Conservation (phyloP, 352 stramenopile genomes). For the Phytophthora sp. region DNA sequence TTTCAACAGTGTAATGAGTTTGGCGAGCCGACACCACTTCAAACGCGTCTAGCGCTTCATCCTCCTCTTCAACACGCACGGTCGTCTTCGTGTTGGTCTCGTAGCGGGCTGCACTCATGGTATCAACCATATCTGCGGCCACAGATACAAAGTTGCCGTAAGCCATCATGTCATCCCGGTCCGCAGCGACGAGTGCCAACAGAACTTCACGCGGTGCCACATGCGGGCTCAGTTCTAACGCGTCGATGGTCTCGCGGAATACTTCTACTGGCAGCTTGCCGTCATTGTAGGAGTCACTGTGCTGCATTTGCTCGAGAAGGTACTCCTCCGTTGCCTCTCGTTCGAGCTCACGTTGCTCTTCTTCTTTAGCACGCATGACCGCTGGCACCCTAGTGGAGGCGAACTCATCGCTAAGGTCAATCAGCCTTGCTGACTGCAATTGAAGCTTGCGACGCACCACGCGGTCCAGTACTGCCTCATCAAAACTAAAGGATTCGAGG, state of each 20-base stretch:
- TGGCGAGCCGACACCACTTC: conserved; percentile 39
- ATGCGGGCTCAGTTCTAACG: conserved; percentile 40
- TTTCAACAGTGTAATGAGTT: conserved; percentile 49
- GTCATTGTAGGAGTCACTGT: conserved; percentile 71
- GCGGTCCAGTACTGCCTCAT: conserved; percentile 60
- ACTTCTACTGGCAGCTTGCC: conserved; percentile 54
- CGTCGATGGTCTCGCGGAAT: conserved; percentile 45
- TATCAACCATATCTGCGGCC: conserved; percentile 56
- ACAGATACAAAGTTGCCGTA: conserved; percentile 57
- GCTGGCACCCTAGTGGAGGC: conserved; percentile 56
- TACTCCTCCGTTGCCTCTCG: conserved; percentile 61
- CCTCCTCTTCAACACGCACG: background rate
- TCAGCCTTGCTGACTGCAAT: conserved; percentile 42
- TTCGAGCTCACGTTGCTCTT: conserved; percentile 43
- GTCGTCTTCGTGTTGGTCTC: conserved; percentile 9
- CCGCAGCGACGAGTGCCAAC: conserved; percentile 51
- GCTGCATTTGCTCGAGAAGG: conserved; percentile 66
- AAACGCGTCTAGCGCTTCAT: conserved; percentile 36
- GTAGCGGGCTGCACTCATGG: conserved; percentile 25
- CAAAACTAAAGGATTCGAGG: conserved; percentile 47
- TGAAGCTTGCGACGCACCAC: conserved; percentile 66
- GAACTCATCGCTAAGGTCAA: conserved; percentile 70
- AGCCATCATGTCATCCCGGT: conserved; percentile 67
- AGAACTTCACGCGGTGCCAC: conserved; percentile 49
- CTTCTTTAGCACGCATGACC: conserved; percentile 39